Evolutionary conservation across 2,329 filamentous ascomycete species (phyloP), one percentile per base, ranked within the genome.

Genomic region (Talaromyces sp.): DNA sequence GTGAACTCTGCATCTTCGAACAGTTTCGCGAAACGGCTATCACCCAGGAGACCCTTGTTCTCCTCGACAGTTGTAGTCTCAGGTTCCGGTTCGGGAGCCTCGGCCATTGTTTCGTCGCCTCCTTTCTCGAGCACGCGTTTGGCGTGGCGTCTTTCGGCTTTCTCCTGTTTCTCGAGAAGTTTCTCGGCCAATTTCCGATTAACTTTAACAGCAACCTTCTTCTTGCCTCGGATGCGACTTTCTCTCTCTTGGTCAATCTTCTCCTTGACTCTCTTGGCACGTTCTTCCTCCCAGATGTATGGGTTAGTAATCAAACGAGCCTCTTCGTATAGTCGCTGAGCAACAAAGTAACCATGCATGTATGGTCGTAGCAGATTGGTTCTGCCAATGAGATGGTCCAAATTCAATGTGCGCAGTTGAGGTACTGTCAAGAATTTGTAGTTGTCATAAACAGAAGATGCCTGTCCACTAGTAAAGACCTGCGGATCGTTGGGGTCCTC

Each of bases 301-400:
- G 95, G 95, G 78, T 98, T 97, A 59, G 91, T 90, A 72, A 98
- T 97, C 67, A 99, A 82, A 63, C 91, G 85, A 19, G 95, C 95
- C 77, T 99, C 93, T 75, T 99, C 96, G 77, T 99, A 98, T 31
- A 99, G 81, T 73, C 93, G 92, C 72, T 96, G 94, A 41, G 91
- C 92, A 58, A 99, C 93, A 80, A 99, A 99, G 84, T 95, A 98
- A 71, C 95, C 96, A 76, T 99, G 95, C 96, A 99, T 99, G 75
- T 99, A 99, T 50, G 95, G 95, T 52, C 94, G 86, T 47, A 99
- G 82, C 22, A 98, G 82, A 73, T 91, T 95, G 33, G 93, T 96
- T 71, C 92, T 93, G 69, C 94, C 94, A 65, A 99, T 86, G 57
- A 99, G 84, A 75, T 98, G 94, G 62, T 91, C 89, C 73, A 99